phyloP scores from a whole-genome alignment of 768 basidiomycete species.

The Phanerodontia chrysosporium region DNA sequence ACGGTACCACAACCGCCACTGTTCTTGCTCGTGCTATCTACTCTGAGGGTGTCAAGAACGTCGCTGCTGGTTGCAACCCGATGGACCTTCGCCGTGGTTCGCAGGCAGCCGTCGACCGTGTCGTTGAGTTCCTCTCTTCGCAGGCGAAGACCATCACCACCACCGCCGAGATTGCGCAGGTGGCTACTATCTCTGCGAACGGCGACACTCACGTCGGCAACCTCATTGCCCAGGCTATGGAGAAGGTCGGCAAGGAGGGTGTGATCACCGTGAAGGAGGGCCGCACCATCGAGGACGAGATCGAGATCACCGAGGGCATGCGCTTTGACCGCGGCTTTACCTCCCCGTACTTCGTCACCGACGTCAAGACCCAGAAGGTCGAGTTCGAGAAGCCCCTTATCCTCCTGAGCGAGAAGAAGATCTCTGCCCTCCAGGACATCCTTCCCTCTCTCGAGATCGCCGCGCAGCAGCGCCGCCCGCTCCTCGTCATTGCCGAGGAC shows the following conservation, averaged over 20 bases:
- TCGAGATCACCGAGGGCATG: slow-evolving; percentile 99
- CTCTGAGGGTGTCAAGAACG: slow-evolving; percentile 98
- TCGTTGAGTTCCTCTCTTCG: slow-evolving; percentile 83
- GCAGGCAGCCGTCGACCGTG: slow-evolving; percentile 91
- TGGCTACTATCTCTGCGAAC: slow-evolving; percentile 89
- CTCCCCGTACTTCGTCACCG: slow-evolving; percentile 97
- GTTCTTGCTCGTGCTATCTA: slow-evolving; percentile 97
- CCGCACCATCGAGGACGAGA: slow-evolving; percentile 95
- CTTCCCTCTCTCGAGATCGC: slow-evolving; percentile 86
- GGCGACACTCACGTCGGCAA: slow-evolving; percentile 86
- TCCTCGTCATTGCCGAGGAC: slow-evolving; percentile 97
- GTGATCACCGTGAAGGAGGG: slow-evolving; percentile 99
- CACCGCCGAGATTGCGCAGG: slow-evolving; percentile 95
- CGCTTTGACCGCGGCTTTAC: slow-evolving; percentile 98
- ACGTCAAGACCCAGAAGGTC: slow-evolving; percentile 93
- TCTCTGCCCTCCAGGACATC: slow-evolving; percentile 90
- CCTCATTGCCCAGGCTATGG: slow-evolving; percentile 98
- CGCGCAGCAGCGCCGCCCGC: slow-evolving; percentile 78
- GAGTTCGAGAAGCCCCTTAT: slow-evolving; percentile 97
- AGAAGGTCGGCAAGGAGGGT: slow-evolving; percentile 99
- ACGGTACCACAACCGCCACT: slow-evolving; percentile 97
- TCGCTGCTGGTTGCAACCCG: slow-evolving; percentile 97
- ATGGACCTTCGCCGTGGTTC: slow-evolving; percentile 99
- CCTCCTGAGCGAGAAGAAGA: slow-evolving; percentile 97
- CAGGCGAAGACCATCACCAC: slow-evolving; percentile 95